These are phyloP conservation scores for Alternaria incomplexa DNA, from an alignment of 2,329 filamentous ascomycete genomes.

Conservation along the genomic window DNA sequence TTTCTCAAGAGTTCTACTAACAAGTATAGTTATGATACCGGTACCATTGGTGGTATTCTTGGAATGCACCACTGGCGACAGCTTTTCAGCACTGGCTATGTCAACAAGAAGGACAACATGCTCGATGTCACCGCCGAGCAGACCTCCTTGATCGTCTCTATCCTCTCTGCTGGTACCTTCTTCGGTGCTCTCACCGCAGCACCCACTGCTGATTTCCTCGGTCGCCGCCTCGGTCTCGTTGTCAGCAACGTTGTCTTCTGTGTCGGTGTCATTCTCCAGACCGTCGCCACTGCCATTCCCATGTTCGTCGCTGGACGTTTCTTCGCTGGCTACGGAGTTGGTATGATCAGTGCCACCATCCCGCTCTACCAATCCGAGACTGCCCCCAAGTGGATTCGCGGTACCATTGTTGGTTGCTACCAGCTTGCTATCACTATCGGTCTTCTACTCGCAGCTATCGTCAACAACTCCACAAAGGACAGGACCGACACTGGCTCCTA, in stretches of 20 bases:
- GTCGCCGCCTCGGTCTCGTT: slow-evolving; percentile 68
- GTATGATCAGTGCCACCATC: slow-evolving; percentile 53
- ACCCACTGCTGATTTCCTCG: slow-evolving; percentile 68
- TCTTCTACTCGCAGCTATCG: slow-evolving; percentile 68
- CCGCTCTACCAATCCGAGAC: slow-evolving; percentile 77
- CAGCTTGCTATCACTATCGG: slow-evolving; percentile 76
- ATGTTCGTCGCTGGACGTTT: slow-evolving; percentile 51
- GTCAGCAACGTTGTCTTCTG: slow-evolving; percentile 45
- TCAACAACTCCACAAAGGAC: slow-evolving; percentile 67
- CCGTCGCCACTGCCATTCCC: slow-evolving; percentile 41
- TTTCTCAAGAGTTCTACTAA: slow-evolving; percentile 9
- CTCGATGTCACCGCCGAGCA: slow-evolving; percentile 53
- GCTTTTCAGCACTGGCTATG: slow-evolving; percentile 60
- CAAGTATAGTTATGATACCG: slow-evolving; percentile 44
- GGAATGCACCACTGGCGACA: slow-evolving; percentile 72
- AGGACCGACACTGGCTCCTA: slow-evolving; percentile 69
- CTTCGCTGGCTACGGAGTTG: slow-evolving; percentile 51
- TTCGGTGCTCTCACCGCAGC: slow-evolving; percentile 75
- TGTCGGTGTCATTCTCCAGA: slow-evolving; percentile 50
- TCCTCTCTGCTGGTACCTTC: slow-evolving; percentile 81
- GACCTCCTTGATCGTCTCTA: slow-evolving; percentile 77
- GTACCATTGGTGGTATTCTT: slow-evolving; percentile 64
- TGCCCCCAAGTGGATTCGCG: slow-evolving; percentile 75
- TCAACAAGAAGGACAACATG: slow-evolving; percentile 48
- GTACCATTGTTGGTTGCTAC: slow-evolving; percentile 72